Conservation (phyloP, 805 yeast genomes). For the Candida qinlingensis region DNA sequence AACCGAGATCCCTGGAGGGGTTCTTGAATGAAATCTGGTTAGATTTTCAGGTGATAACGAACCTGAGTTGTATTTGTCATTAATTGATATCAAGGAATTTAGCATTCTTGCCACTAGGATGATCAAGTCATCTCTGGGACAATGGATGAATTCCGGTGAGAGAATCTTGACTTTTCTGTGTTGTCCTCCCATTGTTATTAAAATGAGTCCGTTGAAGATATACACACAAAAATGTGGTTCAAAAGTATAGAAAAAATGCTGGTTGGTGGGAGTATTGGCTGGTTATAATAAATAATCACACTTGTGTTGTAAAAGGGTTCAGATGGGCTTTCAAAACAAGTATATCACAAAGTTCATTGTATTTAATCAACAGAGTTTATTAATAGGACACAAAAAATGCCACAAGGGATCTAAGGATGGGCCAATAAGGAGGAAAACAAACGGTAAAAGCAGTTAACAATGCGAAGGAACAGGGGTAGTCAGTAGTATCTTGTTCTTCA, state of each 20-base stretch:
- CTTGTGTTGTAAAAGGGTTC: too few relatives aligned
- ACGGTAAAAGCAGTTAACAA: too few relatives aligned
- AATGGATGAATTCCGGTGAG: constrained; percentile 47
- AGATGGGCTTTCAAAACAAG: too few relatives aligned
- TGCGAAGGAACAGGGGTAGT: too few relatives aligned
- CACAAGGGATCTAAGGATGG: neutral
- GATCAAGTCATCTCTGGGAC: constrained; percentile 67
- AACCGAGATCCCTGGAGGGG: constrained; percentile 85
- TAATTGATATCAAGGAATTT: constrained; percentile 63
- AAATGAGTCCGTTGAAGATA: too few relatives aligned
- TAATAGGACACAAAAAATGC: neutral
- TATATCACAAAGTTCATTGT: constrained; percentile 6
- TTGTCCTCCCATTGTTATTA: neutral
- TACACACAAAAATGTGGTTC: too few relatives aligned
- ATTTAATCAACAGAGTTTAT: neutral
- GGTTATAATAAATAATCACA: too few relatives aligned
- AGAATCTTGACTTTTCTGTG: constrained; percentile 11
- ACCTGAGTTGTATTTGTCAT: constrained; percentile 47
- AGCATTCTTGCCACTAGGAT: constrained; percentile 75
- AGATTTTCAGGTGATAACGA: constrained; percentile 37
- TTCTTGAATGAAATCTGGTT: constrained; percentile 89
- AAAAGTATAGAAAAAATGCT: neutral
- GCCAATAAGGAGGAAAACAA: too few relatives aligned
- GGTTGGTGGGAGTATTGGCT: too few relatives aligned
- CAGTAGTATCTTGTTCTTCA: too few relatives aligned